Percentiles rank a stretch among this genome's conserved stretches.
Conservation (phyloP, 1,139 yeast species). For the Yamadazyma atmosphaerica region DNA sequence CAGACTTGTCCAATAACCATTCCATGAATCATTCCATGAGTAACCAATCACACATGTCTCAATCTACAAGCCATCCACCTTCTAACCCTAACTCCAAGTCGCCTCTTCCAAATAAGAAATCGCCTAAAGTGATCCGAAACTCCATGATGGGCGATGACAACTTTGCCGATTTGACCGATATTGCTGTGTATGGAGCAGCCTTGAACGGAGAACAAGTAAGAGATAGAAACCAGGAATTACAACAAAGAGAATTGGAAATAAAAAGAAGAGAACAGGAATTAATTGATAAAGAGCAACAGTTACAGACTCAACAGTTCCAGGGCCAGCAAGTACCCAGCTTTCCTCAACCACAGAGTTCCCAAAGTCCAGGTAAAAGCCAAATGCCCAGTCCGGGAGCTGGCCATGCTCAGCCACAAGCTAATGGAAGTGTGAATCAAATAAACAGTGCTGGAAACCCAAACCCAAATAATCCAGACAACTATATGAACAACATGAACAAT, state of each 20-base stretch:
- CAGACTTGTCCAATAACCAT: not conserved
- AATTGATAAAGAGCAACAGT: slow-evolving; percentile 33
- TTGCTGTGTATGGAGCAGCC: slow-evolving; percentile 43
- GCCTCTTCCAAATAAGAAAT: not conserved
- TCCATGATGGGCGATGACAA: slow-evolving; percentile 23
- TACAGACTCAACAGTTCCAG: not conserved
- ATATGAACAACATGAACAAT: too few species aligned
- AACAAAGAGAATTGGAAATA: slow-evolving; percentile 40
- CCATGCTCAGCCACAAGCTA: slow-evolving; percentile 1
- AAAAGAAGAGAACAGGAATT: slow-evolving; percentile 46
- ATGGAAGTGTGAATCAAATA: not conserved
- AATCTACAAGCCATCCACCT: not conserved
- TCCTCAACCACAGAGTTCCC: not conserved
- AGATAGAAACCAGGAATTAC: slow-evolving; percentile 10
- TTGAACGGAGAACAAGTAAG: slow-evolving; percentile 25
- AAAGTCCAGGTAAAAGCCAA: not conserved
- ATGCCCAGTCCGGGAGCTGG: not conserved
- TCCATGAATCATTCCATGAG: not conserved
- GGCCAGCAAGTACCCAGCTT: slow-evolving; percentile 5
- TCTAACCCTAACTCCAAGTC: not conserved
- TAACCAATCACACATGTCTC: not conserved
- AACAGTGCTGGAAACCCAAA: not conserved
- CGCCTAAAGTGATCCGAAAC: slow-evolving; percentile 9
- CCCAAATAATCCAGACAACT: not conserved
- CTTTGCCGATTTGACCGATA: slow-evolving; percentile 45